phyloP scores from a whole-genome alignment of 345 rosid genomes.

The Gossypium raimondii region DNA sequence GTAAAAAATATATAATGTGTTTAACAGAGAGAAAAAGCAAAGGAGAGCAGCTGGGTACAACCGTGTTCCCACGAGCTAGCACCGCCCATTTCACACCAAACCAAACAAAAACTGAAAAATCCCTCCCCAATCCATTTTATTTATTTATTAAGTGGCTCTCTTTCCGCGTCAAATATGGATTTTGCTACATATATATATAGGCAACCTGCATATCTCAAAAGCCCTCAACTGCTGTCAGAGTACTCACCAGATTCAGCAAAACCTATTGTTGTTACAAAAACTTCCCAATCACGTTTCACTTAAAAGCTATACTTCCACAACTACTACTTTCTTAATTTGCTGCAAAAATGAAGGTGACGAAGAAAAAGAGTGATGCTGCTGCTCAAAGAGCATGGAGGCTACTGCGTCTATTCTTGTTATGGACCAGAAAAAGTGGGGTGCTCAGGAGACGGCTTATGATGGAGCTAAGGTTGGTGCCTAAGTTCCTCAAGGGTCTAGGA shows the following conservation, averaged over 20 bases:
- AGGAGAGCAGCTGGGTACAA: not conserved
- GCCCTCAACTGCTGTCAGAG: not conserved
- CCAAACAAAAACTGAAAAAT: too few species aligned
- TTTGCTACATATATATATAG: not conserved
- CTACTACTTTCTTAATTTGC: not conserved
- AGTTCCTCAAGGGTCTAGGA: conserved; percentile 47
- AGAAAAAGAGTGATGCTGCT: conserved; percentile 27
- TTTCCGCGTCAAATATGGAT: not conserved
- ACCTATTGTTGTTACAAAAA: not conserved
- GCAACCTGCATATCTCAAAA: not conserved
- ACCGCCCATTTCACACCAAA: conserved; percentile 17
- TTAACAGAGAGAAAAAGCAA: too few species aligned
- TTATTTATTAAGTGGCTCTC: not conserved
- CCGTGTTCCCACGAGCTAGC: conserved; percentile 21
- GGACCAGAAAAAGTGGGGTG: conserved; percentile 71
- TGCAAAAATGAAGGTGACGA: not conserved
- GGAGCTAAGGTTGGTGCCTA: conserved; percentile 49
- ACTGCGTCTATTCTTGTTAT: conserved; percentile 50
- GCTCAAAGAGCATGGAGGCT: conserved; percentile 46
- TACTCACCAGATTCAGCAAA: not conserved
- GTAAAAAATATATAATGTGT: too few species aligned
- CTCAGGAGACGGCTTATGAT: conserved; percentile 46
- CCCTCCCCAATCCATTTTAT: not conserved
- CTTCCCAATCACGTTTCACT: not conserved
- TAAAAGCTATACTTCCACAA: too few species aligned